Percentiles rank a stretch among this genome's conserved stretches.
phyloP scores from a whole-genome alignment of 1,139 yeast species.

The Pichia sp. region DNA sequence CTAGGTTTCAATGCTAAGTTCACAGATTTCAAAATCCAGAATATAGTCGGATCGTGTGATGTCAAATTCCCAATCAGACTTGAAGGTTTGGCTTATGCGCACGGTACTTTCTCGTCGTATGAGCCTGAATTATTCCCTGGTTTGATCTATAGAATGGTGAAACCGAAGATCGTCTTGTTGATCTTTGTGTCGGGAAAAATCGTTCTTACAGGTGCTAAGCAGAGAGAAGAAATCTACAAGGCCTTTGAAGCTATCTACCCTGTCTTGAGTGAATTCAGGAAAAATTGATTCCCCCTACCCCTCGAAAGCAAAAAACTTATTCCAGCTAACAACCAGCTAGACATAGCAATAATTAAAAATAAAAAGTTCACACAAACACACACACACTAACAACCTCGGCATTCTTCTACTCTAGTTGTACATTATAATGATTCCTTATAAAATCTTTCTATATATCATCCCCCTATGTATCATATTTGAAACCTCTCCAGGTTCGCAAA shows the following conservation, averaged over 20 bases:
- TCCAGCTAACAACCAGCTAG: no score
- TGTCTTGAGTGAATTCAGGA: conserved; percentile 95
- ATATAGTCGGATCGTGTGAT: conserved; percentile 97
- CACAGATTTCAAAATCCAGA: conserved; percentile 95
- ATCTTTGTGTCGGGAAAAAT: conserved; percentile 97
- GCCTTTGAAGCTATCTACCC: conserved; percentile 98
- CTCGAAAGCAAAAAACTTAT: no score
- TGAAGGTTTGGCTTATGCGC: conserved; percentile 96
- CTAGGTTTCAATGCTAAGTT: conserved; percentile 95
- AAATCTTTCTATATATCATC: not conserved
- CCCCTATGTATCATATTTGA: not conserved
- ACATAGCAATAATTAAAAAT: not conserved
- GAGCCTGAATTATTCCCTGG: conserved; percentile 99
- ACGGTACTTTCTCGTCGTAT: conserved; percentile 97
- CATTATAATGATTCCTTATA: conserved; percentile 1
- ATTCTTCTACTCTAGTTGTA: conserved; percentile 2
- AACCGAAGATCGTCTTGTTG: conserved; percentile 92
- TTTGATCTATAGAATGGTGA: conserved; percentile 97
- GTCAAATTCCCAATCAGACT: conserved; percentile 95
- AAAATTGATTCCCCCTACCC: conserved; percentile 42
- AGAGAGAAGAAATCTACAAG: conserved; percentile 96
- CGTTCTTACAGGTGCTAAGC: conserved; percentile 98
- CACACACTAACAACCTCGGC: not conserved
- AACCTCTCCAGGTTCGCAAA: not conserved
- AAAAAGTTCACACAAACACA: not conserved